Conservation (phyloP, 768 basidiomycete genomes). For the Agaricus subrufescens region DNA sequence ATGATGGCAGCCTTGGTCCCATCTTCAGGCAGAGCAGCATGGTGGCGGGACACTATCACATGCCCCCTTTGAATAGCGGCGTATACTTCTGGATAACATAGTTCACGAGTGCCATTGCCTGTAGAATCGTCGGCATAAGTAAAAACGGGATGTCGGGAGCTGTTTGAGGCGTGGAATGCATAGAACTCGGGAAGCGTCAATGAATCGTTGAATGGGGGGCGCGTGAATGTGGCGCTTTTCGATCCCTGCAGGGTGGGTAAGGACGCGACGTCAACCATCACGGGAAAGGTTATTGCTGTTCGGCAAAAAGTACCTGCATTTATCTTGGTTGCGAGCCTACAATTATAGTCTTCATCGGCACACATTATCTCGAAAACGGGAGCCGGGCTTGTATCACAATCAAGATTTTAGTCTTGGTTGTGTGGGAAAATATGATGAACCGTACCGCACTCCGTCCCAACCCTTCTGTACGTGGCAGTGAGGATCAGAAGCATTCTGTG, state of each 20-base stretch:
- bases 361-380: too few species aligned
- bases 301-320: too few species aligned
- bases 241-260: slow-evolving; percentile 1
- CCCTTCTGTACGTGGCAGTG: too few species aligned
- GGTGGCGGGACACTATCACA: background rate
- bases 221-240: background rate
- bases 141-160: background rate
- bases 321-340: too few species aligned
- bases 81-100: background rate
- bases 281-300: too few species aligned
- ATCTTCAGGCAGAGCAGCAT: background rate
- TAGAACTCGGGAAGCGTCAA: background rate
- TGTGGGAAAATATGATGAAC: too few species aligned
- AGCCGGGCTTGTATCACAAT: too few species aligned
- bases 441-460: too few species aligned
- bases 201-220: background rate
- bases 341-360: too few species aligned
- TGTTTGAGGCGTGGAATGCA: background rate
- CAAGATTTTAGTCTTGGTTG: too few species aligned
- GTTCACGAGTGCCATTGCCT: background rate
- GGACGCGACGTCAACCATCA: background rate
- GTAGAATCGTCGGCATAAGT: background rate
- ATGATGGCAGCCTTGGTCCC: background rate
- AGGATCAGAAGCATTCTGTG: too few species aligned
- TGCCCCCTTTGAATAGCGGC: background rate